Evolutionary conservation across 2,329 filamentous ascomycete species (phyloP).

Genomic region (Sclerotinia trifoliorum): DNA sequence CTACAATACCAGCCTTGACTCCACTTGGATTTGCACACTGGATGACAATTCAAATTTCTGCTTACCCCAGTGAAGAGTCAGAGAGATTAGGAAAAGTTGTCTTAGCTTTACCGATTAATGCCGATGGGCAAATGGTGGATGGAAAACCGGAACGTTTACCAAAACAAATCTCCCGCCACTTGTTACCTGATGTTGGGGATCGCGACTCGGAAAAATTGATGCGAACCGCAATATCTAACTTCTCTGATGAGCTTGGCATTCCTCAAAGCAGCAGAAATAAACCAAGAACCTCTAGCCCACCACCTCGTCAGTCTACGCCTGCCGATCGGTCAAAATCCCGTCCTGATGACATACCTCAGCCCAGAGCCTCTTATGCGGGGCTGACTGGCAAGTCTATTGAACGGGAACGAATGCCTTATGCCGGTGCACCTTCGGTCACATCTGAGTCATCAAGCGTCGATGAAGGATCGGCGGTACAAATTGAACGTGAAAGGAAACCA

Average conservation of each 20-base stretch:
- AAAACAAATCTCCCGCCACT: slow-evolving; percentile 70
- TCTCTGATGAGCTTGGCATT: slow-evolving; percentile 45
- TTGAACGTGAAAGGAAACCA: slow-evolving; percentile 65
- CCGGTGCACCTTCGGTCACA: slow-evolving; percentile 34
- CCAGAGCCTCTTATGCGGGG: slow-evolving; percentile 29
- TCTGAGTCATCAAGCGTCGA: slow-evolving; percentile 44
- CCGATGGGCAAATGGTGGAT: slow-evolving; percentile 54
- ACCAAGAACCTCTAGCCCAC: slow-evolving; percentile 33
- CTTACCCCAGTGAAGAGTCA: slow-evolving; percentile 74
- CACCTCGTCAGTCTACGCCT: slow-evolving; percentile 33
- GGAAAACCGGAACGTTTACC: slow-evolving; percentile 72
- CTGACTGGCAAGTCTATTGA: slow-evolving; percentile 39
- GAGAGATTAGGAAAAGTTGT: slow-evolving; percentile 68
- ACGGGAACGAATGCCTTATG: slow-evolving; percentile 43
- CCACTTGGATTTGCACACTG: slow-evolving; percentile 68
- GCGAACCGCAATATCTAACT: slow-evolving; percentile 56
- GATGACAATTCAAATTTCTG: slow-evolving; percentile 70
- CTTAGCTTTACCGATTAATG: slow-evolving; percentile 65
- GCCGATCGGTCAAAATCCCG: slow-evolving; percentile 28
- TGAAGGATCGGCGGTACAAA: slow-evolving; percentile 44
- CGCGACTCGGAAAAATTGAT: slow-evolving; percentile 57
- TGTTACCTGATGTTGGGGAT: slow-evolving; percentile 64
- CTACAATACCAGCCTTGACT: slow-evolving; percentile 63
- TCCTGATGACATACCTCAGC: slow-evolving; percentile 31
- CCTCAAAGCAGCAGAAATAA: slow-evolving; percentile 43